Percentiles rank a stretch among this genome's conserved stretches.
phyloP scores from a whole-genome alignment of 2,329 filamentous ascomycete species.

The Lecanicillium sp. region DNA sequence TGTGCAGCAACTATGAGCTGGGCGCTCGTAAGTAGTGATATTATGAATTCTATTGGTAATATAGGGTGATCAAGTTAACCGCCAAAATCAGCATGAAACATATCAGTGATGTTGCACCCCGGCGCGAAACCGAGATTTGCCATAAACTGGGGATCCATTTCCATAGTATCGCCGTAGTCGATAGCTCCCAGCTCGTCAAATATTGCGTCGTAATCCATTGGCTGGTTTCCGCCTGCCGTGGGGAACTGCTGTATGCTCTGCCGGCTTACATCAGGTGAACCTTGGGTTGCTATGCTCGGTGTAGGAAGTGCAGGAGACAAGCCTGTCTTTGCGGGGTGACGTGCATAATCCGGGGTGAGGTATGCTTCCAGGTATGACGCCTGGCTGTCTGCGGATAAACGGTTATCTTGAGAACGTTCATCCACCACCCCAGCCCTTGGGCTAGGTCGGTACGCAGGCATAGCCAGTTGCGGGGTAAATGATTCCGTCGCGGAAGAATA shows the following conservation, averaged over 20 bases:
- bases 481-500: background rate
- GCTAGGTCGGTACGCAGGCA: background rate
- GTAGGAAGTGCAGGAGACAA: slow-evolving; percentile 1
- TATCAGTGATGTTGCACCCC: slow-evolving; percentile 50
- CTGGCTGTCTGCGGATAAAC: slow-evolving; percentile 1
- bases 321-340: background rate
- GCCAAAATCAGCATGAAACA: slow-evolving; percentile 4
- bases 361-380: background rate
- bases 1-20: too few relatives aligned
- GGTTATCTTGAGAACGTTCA: background rate
- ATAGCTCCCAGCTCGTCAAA: slow-evolving; percentile 44
- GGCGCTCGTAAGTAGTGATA: too few relatives aligned
- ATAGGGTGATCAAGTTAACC: too few relatives aligned
- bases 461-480: background rate
- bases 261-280: slow-evolving; percentile 10
- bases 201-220: slow-evolving; percentile 43
- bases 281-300: background rate
- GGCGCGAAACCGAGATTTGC: slow-evolving; percentile 58
- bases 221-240: slow-evolving; percentile 12
- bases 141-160: slow-evolving; percentile 57
- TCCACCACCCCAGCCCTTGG: background rate
- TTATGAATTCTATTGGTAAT: too few relatives aligned
- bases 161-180: slow-evolving; percentile 39
- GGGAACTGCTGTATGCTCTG: slow-evolving; percentile 14
- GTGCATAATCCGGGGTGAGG: slow-evolving; percentile 1